Evolutionary conservation across 352 stramenopile genomes (phyloP).

Genomic region (Globisporangium carolinianum): DNA sequence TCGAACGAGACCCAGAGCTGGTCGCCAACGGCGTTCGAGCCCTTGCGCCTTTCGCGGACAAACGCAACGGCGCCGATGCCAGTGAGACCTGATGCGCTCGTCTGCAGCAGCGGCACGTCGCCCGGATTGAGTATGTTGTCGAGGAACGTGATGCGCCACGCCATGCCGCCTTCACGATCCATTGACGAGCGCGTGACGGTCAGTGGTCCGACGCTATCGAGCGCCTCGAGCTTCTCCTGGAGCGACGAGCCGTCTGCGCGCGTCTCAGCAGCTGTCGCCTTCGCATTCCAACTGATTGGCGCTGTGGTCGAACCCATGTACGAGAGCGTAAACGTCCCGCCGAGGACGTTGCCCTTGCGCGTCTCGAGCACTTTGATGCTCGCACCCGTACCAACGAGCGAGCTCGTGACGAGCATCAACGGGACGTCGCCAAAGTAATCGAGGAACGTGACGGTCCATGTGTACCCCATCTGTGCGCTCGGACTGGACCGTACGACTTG

Average conservation of each 20-base stretch:
- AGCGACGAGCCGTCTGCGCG: constrained; percentile 48
- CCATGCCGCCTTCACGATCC: constrained; percentile 52
- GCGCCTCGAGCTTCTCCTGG: constrained; percentile 63
- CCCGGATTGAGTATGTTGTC: constrained; percentile 59
- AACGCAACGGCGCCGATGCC: constrained; percentile 38
- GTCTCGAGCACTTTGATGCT: constrained; percentile 51
- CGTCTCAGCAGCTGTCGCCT: constrained; percentile 26
- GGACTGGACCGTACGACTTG: constrained; percentile 43
- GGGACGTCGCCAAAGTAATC: constrained; percentile 68
- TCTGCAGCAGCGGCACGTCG: constrained; percentile 41
- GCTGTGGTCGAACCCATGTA: constrained; percentile 36
- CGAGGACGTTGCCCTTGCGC: constrained; percentile 65
- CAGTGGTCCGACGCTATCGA: constrained; percentile 43
- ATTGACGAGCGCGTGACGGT: constrained; percentile 29
- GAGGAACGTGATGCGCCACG: constrained; percentile 72
- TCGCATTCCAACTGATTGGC: constrained; percentile 41
- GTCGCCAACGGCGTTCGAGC: constrained; percentile 61
- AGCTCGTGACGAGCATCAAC: constrained; percentile 44
- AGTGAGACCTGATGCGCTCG: constrained; percentile 23
- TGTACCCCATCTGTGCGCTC: constrained; percentile 55
- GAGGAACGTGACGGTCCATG: constrained; percentile 71
- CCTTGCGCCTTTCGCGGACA: constrained; percentile 47
- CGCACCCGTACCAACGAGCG: constrained; percentile 51
- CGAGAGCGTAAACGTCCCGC: constrained; percentile 47
- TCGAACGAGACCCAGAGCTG: constrained; percentile 78